These are phyloP conservation scores for Silene coronaria DNA, from an alignment of 179 eudicot species.

Conservation along the genomic window DNA sequence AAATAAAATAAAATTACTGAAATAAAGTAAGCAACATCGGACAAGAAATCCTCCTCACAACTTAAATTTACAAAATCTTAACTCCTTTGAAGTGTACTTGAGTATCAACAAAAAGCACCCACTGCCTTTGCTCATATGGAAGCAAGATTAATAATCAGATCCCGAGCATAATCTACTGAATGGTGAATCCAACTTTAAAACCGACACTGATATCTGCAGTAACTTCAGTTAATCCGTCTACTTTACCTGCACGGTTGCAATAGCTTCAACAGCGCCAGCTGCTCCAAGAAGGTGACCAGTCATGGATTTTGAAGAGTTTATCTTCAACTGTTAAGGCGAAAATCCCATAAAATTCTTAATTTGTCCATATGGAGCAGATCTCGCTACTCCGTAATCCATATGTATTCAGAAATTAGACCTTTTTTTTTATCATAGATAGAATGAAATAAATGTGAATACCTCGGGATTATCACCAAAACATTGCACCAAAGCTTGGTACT, in stretches of 20 bases:
- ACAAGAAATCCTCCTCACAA: background rate
- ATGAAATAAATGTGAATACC: slow-evolving; percentile 34
- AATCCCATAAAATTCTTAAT: background rate
- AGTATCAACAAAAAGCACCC: background rate
- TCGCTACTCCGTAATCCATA: background rate
- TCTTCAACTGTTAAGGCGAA: slow-evolving; percentile 47
- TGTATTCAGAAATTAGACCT: background rate
- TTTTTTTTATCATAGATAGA: background rate
- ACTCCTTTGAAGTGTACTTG: background rate
- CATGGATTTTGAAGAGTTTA: slow-evolving; percentile 94
- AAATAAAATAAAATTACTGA: no score
- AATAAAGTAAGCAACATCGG: background rate
- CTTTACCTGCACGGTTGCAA: slow-evolving; percentile 84
- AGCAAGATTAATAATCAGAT: background rate
- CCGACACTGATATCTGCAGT: no score
- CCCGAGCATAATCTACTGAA: background rate
- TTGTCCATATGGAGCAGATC: no score
- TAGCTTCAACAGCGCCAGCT: slow-evolving; percentile 96
- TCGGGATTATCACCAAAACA: slow-evolving; percentile 83
- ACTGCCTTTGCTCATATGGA: background rate
- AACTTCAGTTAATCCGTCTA: background rate
- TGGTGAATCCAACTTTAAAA: background rate
- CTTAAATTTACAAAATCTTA: background rate
- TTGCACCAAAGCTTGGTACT: slow-evolving; percentile 71
- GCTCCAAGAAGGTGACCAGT: slow-evolving; percentile 95